These are phyloP conservation scores for Rhizopogon vinicolor DNA, from an alignment of 768 basidiomycete species.

Conservation along the genomic window DNA sequence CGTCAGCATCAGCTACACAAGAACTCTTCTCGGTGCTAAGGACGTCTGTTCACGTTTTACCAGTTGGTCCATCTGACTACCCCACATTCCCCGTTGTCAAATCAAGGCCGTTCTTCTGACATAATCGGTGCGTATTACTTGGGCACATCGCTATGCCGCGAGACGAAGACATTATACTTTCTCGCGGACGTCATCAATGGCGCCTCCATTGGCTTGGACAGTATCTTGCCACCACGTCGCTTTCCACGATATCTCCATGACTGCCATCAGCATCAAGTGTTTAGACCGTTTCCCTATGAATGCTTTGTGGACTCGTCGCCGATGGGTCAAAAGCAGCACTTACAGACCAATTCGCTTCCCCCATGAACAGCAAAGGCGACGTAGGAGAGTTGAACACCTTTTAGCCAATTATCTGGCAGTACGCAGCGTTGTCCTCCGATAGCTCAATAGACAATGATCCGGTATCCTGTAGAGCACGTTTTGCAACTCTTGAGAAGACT, in stretches of 20 bases:
- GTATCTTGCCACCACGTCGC: conserved; percentile 32
- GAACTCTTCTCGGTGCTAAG: conserved; percentile 58
- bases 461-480: conserved; percentile 43
- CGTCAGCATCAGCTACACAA: conserved; percentile 59
- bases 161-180: conserved; percentile 66
- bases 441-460: conserved; percentile 57
- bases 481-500: conserved; percentile 26
- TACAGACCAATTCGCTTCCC: conserved; percentile 59
- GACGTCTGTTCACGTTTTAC: conserved; percentile 60
- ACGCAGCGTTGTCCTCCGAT: conserved; percentile 48
- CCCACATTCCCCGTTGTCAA: neutral
- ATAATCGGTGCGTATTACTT: conserved; percentile 58
- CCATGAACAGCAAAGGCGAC: conserved; percentile 48
- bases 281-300: conserved; percentile 46
- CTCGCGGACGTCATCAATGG: conserved; percentile 68
- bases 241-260: conserved; percentile 29
- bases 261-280: conserved; percentile 25
- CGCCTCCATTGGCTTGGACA: conserved; percentile 52
- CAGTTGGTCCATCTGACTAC: conserved; percentile 35
- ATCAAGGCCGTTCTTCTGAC: conserved; percentile 24
- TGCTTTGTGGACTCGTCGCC: conserved; percentile 59
- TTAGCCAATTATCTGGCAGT: conserved; percentile 57
- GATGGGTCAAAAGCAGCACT: conserved; percentile 70
- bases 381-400: conserved; percentile 65
- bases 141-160: conserved; percentile 63